Percentiles rank a stretch among this genome's conserved stretches.
These are phyloP conservation scores for Argentina anserina DNA, from an alignment of 306 rosid genomes.

Conservation along the genomic window DNA sequence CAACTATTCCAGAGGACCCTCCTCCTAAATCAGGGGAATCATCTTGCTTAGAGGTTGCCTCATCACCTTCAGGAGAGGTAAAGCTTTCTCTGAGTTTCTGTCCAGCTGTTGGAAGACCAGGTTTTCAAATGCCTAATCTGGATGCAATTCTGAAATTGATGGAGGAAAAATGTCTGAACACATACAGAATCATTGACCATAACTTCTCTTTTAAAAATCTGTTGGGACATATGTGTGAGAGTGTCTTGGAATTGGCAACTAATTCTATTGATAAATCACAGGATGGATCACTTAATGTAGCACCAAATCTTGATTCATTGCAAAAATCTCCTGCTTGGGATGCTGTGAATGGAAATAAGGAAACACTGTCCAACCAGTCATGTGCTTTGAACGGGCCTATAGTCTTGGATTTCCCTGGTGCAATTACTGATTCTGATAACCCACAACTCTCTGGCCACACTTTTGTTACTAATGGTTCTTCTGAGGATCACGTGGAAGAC, in stretches of 20 bases:
- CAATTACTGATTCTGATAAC: constrained; percentile 28
- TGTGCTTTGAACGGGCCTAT: constrained; percentile 37
- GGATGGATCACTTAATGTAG: constrained; percentile 46
- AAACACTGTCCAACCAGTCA: constrained; percentile 23
- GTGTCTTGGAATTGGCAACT: constrained; percentile 62
- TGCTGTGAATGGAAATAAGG: constrained; percentile 34
- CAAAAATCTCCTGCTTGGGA: constrained; percentile 34
- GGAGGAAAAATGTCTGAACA: constrained; percentile 72
- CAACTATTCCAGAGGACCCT: constrained; percentile 26
- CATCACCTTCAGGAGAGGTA: constrained; percentile 69
- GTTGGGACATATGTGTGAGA: constrained; percentile 59
- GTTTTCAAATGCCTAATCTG: constrained; percentile 49
- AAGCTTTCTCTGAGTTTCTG: constrained; percentile 57
- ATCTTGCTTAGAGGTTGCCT: constrained; percentile 44
- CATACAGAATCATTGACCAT: constrained; percentile 59
- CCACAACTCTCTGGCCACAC: constrained; percentile 23
- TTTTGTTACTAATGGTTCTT: constrained; percentile 26
- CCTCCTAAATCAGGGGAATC: constrained; percentile 34
- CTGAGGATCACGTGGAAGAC: constrained; percentile 30
- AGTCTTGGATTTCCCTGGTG: constrained; percentile 24
- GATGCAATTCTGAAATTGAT: constrained; percentile 53
- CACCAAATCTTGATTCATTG: constrained; percentile 38
- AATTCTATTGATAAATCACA: constrained; percentile 54
- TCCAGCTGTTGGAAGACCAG: constrained; percentile 44
- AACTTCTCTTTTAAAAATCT: constrained; percentile 61